phyloP scores from a whole-genome alignment of 1,284 basidiomycete genomes.

The Sporisorium exsertum region DNA sequence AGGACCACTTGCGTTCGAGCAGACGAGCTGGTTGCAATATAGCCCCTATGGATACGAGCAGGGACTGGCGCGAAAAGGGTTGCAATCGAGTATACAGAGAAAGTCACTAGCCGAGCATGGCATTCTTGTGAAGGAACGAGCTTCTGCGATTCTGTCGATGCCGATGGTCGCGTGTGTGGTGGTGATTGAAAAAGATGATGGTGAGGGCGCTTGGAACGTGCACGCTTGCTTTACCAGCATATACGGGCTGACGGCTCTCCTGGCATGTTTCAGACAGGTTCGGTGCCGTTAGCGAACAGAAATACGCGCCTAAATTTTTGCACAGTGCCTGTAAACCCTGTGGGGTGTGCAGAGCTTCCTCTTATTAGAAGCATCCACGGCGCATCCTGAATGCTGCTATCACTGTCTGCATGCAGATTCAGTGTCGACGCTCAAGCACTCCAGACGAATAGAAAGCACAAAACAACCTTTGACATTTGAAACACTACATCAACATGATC shows the following conservation, averaged over 20 bases:
- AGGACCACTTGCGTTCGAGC: neutral
- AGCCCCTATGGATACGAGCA: neutral
- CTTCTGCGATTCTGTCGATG: neutral
- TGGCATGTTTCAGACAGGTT: slow-evolving; percentile 1
- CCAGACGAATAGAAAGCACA: neutral
- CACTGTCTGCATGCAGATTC: neutral
- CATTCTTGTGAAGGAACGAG: neutral
- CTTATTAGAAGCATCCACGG: neutral
- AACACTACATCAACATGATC: neutral
- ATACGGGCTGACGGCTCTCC: slow-evolving; percentile 1
- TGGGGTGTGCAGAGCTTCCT: neutral
- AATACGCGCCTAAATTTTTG: neutral
- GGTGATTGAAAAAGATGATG: neutral
- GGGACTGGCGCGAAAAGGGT: neutral
- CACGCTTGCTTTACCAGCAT: neutral
- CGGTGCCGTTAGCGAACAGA: neutral
- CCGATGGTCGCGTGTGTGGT: neutral
- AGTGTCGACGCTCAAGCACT: too few species aligned
- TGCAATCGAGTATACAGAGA: neutral
- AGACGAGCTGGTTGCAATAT: neutral
- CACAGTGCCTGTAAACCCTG: too few species aligned
- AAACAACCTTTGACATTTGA: neutral
- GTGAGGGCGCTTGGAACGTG: slow-evolving; percentile 4
- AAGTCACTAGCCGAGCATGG: slow-evolving; percentile 8
- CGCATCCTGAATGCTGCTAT: neutral